Evolutionary conservation across 768 basidiomycete species (phyloP).

Genomic region (Mycena albidolilacea): DNA sequence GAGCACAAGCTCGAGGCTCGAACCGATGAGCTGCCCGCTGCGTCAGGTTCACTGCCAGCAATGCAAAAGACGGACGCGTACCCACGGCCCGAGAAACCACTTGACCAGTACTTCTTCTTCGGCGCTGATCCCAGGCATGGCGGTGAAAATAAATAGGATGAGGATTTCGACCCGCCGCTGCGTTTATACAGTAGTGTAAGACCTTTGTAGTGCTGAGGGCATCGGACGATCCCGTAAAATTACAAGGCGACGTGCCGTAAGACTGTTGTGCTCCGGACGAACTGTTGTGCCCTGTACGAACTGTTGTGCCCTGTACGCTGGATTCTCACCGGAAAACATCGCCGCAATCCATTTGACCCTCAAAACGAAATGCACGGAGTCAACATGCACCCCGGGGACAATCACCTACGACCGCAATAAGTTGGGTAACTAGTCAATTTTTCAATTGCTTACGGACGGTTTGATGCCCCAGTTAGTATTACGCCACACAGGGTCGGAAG

Average conservation of each 20-base stretch:
- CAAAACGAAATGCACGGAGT: neutral
- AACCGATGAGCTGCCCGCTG: constrained; percentile 24
- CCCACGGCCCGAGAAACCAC: constrained; percentile 32
- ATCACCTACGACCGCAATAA: too few relatives aligned
- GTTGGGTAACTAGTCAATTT: neutral
- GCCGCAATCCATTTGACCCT: neutral
- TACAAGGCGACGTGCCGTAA: neutral
- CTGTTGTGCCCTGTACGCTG: neutral
- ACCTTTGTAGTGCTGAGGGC: too few relatives aligned
- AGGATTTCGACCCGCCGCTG: too few relatives aligned
- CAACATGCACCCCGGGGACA: neutral
- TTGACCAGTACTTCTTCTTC: constrained; percentile 10
- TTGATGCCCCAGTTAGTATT: neutral
- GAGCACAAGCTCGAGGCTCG: constrained; percentile 21
- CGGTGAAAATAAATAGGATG: neutral
- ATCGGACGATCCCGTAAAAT: neutral
- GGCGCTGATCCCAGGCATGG: neutral
- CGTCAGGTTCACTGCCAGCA: constrained; percentile 16
- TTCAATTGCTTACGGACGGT: neutral
- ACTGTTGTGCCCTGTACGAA: too few relatives aligned
- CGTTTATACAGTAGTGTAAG: too few relatives aligned
- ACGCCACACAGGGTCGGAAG: constrained; percentile 3
- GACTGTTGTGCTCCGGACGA: neutral
- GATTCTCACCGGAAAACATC: neutral
- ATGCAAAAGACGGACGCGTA: constrained; percentile 7